Base-by-base conservation (phyloP, 2,329 filamentous ascomycete genomes). In the Metarhizium robertsii region DNA sequence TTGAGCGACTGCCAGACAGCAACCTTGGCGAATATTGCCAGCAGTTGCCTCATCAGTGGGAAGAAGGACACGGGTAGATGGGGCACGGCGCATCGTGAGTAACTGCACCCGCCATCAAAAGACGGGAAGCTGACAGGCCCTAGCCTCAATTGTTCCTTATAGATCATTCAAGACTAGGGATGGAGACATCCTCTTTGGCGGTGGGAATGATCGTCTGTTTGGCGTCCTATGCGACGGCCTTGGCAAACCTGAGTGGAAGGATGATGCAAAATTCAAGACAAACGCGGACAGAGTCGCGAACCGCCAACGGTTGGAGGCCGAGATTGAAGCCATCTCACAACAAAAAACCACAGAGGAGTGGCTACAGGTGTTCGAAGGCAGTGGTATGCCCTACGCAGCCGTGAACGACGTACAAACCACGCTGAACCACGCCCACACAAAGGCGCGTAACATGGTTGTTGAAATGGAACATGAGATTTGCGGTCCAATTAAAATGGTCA, bases 131-230 rank as follows among this genome's bases (percentile, higher is more conserved):
- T 54, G 14, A 54, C 18, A 14, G 6, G 25, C n/a, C 6, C 13
- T 53, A 92, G 88, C 92, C n/a, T 95, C 90, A 0, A 97, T 99
- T 67, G 94, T 99, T 0, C 94, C 94, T 0, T 99, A 99, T 70
- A 86, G 87, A 64, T 90, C 90, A 0, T 99, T 89, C 69, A 79
- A 83, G 64, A 89, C 86, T 4, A 81, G 79, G 54, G 85, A 90
- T 58, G 84, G 85, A n/a, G 81, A 84, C 56, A 77, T 90, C 40
- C 76, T 90, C 20, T 77, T 88, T 50, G 86, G 86, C 4, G 86
- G 86, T 32, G 85, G 84, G n/a, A 90, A 90, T 61, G 84, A 88
- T 64, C 77, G 81, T 6, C 75, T 89, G 2, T 90, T 87, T 59
- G 79, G 79, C 16, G 76, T 86, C 20, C 70, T 90, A 10, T 86